phyloP scores from a whole-genome alignment of 2,329 filamentous ascomycete species.

The Aspergillus eucalypticola region DNA sequence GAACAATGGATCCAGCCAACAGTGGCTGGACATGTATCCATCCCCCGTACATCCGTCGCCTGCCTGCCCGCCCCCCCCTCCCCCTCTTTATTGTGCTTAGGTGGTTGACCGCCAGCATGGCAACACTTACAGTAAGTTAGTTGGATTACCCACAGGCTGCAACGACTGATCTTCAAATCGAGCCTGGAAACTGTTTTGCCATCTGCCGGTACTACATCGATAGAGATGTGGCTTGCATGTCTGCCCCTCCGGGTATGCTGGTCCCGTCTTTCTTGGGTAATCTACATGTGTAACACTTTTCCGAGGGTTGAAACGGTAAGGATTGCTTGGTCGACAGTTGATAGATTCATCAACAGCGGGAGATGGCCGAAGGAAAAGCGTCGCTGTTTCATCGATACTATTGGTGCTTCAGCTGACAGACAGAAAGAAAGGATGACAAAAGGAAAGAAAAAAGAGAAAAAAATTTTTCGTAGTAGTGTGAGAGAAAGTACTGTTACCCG shows the following conservation, averaged over 20 bases:
- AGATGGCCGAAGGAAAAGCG: not conserved
- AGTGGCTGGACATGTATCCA: conserved; percentile 18
- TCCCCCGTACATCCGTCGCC: conserved; percentile 2
- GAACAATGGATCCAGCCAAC: conserved; percentile 13
- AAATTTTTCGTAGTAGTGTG: not conserved
- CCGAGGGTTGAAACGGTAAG: not conserved
- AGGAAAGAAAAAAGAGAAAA: not conserved
- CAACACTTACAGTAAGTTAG: not conserved
- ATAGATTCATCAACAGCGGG: not conserved
- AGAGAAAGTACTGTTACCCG: not conserved
- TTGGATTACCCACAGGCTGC: not conserved
- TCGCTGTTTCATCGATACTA: not conserved
- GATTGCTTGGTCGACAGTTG: not conserved
- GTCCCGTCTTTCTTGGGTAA: not conserved
- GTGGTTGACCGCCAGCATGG: conserved; percentile 22
- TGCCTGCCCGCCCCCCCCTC: no score
- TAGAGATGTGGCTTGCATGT: conserved; percentile 9
- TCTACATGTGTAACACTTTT: conserved; percentile 3
- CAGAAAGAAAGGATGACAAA: not conserved
- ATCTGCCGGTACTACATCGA: not conserved
- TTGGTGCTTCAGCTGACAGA: not conserved
- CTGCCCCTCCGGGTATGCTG: not conserved
- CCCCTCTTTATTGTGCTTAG: not conserved
- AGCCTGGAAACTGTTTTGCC: not conserved
- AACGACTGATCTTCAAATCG: conserved; percentile 6